Percentiles rank a stretch among this genome's conserved stretches.
These are phyloP conservation scores for Phytophthora kernoviae DNA, from an alignment of 352 stramenopile species.

Conservation along the genomic window DNA sequence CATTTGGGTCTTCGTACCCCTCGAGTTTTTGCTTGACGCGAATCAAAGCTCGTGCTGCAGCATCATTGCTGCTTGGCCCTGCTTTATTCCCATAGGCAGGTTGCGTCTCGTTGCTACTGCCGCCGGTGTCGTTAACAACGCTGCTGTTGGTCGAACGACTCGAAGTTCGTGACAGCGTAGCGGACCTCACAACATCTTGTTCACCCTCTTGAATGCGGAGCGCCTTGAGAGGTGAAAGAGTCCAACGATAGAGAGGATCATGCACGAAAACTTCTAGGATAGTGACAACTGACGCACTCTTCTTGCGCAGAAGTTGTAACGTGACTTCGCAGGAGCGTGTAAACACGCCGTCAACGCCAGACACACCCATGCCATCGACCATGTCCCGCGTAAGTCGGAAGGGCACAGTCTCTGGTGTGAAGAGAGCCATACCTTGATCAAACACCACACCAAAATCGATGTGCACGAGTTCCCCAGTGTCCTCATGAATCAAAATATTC, in stretches of 20 bases:
- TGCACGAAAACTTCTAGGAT: slow-evolving; percentile 99
- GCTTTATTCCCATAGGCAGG: slow-evolving; percentile 31
- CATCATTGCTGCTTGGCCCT: slow-evolving; percentile 65
- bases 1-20: slow-evolving; percentile 97
- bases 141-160: slow-evolving; percentile 27
- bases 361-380: slow-evolving; percentile 99
- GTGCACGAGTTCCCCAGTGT: slow-evolving; percentile 98
- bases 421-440: slow-evolving; percentile 95
- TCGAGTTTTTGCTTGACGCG: slow-evolving; percentile 98
- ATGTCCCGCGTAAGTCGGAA: slow-evolving; percentile 99
- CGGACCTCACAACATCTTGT: slow-evolving; percentile 15
- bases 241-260: slow-evolving; percentile 99
- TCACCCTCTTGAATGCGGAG: slow-evolving; percentile 76
- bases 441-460: slow-evolving; percentile 99
- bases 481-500: slow-evolving; percentile 99
- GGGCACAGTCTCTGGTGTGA: slow-evolving; percentile 97
- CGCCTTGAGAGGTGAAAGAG: slow-evolving; percentile 90
- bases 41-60: slow-evolving; percentile 92
- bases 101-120: slow-evolving; percentile 18
- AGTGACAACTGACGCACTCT: slow-evolving; percentile 94
- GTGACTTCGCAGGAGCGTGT: slow-evolving; percentile 94
- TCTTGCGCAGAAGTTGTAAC: slow-evolving; percentile 91
- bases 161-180: slow-evolving; percentile 13
- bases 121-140: slow-evolving; percentile 8
- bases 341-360: slow-evolving; percentile 96